Base-by-base conservation (phyloP, 768 basidiomycete species). In the Clavulina sp. region DNA sequence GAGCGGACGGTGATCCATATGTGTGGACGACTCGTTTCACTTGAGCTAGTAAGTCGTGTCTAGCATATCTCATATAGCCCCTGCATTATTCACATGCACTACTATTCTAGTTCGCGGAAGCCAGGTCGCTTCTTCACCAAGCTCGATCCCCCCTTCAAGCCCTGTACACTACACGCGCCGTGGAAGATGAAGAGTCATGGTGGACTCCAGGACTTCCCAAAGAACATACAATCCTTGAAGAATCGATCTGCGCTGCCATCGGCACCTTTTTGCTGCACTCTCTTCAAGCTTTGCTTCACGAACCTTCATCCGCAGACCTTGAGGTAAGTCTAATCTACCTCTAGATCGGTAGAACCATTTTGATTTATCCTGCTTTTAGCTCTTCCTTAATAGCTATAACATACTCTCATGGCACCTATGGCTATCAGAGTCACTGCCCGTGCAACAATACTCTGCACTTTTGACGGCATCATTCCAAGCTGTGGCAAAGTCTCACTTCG, bases 1-100 rank as follows among this genome's bases (percentile, higher is more conserved):
- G 86, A 88, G 64, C 71, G 79, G 33, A 83, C 81, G 2, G 84
- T 80, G 1, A 71, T 71, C 48, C 78, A 78, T 53, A 64, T 86
- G 3, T 60, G 77, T 4, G 80, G 75, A 5, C 85, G 84, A 61
- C 63, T 87, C 1, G 68, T 84, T 24, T 58, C 70, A 23, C 60
- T 87, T 47, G 81, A 84, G 57, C 67, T 84, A 76, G 85, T 87
- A 59, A 49, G 84, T 70, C 24, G 33, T 44, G 43, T 19, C 19
- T 38, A 29, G 36, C 36, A 18, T 21, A 26, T 30, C 19, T 4
- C 26, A 21, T 24, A 16, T 32, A 4, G n/a, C 28, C 38, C 31
- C 47, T 33, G 19, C 54, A 19, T 28, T 52, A n/a, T 44, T 18
- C 26, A 46, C 48, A 18, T 56, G 16, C 36, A 21, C 38, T 49